Base-by-base conservation (phyloP, 306 rosid genomes). In the Citrullus colocynthis region DNA sequence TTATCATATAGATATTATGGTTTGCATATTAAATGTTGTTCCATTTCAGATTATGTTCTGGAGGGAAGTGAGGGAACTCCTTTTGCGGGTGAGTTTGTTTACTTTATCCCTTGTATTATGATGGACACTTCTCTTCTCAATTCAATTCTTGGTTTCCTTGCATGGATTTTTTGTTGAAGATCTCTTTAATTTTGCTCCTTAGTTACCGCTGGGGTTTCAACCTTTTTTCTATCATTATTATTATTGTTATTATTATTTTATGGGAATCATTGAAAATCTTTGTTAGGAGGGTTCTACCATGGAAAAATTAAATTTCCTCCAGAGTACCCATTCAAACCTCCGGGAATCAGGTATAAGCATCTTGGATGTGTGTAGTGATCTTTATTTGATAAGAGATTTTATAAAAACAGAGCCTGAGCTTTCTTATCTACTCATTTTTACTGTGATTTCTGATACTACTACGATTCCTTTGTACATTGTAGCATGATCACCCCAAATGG, bases 51-150 rank as follows among this genome's bases (percentile, higher is more conserved):
- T 90, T 95, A 92, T 32, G 93, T 95, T 60, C 79, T 95, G 88
- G 99, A 95, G 88, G 99, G 99, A 90, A 92, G 97, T 55, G 96
- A 93, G 84, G 99, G 93, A 81, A 95, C 99, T 60, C 96, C 99
- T 70, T 95, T 95, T 88, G 88, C 97, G 81, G 97, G 99, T 96
- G 77, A 75, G 87, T 82, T 9, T 42, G n/a, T 18, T 11, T 32
- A 7, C 54, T 59, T 39, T 44, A 6, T 5, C 2, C 39, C 57
- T 51, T 24, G 28, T 77, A 45, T 24, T 16, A 15, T 51, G 2
- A 36, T 24, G 14, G 39, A 6, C 41, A 45, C 60, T 73, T 49
- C 48, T 28, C 48, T 36, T 34, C 20, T 37, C 20, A 37, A 20
- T 56, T 18, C 39, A 36, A 37, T 57, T n/a, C 6, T 48, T 54